Conservation (phyloP, 306 rosid genomes). For the Purshia tridentata region DNA sequence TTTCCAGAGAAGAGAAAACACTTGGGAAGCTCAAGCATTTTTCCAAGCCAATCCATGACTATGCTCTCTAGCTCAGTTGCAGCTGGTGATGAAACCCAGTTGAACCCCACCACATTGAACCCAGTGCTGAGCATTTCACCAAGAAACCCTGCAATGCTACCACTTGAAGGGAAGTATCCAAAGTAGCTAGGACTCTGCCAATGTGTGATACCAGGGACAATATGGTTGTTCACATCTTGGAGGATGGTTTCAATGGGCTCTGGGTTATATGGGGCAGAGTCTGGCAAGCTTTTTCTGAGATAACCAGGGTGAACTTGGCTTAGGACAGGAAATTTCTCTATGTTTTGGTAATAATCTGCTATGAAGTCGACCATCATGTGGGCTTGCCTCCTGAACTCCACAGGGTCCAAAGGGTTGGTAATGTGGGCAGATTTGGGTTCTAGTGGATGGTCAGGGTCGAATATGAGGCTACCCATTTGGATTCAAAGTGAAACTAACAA, state of each 20-base stretch:
- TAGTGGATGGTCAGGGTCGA: background rate
- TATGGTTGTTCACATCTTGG: conserved; percentile 25
- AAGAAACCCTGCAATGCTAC: conserved; percentile 29
- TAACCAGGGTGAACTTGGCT: conserved; percentile 41
- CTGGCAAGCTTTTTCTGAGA: conserved; percentile 24
- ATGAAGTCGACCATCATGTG: conserved; percentile 42
- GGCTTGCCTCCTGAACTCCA: conserved; percentile 40
- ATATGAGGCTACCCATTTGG: conserved; percentile 16
- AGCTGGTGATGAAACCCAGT: conserved; percentile 47
- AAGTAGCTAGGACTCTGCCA: conserved; percentile 39
- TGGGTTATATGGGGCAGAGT: conserved; percentile 29
- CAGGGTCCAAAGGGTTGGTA: conserved; percentile 25
- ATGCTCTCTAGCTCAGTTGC: conserved; percentile 44
- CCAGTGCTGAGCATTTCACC: conserved; percentile 44
- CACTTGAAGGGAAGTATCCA: conserved; percentile 24
- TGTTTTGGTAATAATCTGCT: conserved; percentile 34
- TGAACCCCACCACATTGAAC: conserved; percentile 39
- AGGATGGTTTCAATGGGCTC: conserved; percentile 40
- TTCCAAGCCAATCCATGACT: conserved; percentile 49
- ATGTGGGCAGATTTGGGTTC: background rate
- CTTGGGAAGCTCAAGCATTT: conserved; percentile 41
- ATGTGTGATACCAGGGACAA: conserved; percentile 45
- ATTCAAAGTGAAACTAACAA: too few species aligned
- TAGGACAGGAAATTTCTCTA: conserved; percentile 31
- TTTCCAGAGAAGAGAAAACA: conserved; percentile 30